Evolutionary conservation across 108 stramenopile species (phyloP), one percentile per base, ranked within the genome.

Genomic region (Pseudonitzschia delicatissima): DNA sequence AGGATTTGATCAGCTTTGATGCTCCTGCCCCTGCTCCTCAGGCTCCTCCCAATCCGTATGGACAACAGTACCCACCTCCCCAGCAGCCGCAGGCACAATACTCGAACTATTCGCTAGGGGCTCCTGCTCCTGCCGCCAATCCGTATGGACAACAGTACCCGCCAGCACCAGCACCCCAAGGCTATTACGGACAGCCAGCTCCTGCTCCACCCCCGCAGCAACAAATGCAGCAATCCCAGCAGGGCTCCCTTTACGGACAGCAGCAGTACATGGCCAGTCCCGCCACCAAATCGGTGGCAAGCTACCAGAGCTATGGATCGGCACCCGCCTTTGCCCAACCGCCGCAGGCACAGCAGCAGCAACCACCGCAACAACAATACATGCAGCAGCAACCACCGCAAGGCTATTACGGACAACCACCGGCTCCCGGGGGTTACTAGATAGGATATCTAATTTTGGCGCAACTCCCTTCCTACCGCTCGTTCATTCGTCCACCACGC

Each of bases 301-400:
- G 79, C 57, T 61, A 61, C 32, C 60, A 61, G 60, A 61, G 60
- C 40, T 83, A 79, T 53, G 82, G 82, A 28, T 83, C 82, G 25
- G 78, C 82, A 27, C 82, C 82, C n/a, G 65, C 82, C 59, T 83
- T 83, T 71, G 82, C 82, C 5, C 77, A 73, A 42, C 82, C 82
- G 28, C 82, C 82, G 4, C 62, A 60, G 49, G 62, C 51, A 31
- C 68, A 51, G 31, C 68, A 42, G 33, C 73, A 39, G 44, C 74
- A 63, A 39, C 68, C 49, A 42, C 59, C 31, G 49, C 57, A 27
- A 9, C 53, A 9, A 15, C 55, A 57, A n/a, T 36, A 45, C 4
- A 34, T 55, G 37, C 53, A 68, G 37, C 55, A 57, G 34, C 67
- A 68, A 28, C 55, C 55, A 12, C 55, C 55, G 2, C 60, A 61